Conservation (phyloP, 1,139 yeast genomes). For the Candida tropicalis region DNA sequence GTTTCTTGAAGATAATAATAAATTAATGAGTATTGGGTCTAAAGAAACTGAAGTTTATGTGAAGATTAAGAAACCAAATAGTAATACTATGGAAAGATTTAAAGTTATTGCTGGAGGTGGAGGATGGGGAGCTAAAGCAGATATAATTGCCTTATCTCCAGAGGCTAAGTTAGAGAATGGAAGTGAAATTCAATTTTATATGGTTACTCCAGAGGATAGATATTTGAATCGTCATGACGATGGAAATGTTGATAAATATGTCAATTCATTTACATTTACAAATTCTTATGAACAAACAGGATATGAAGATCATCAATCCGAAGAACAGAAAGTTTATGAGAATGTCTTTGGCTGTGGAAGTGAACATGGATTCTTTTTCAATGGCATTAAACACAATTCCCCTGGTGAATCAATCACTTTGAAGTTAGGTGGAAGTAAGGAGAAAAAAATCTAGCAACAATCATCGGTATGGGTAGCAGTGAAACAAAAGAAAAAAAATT, state of each 20-base stretch:
- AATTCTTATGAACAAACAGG: slow-evolving; percentile 35
- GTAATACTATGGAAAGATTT: slow-evolving; percentile 26
- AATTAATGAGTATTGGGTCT: slow-evolving; percentile 45
- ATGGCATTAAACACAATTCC: slow-evolving; percentile 43
- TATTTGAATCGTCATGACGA: slow-evolving; percentile 11
- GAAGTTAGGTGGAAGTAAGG: slow-evolving; percentile 6
- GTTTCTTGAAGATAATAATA: slow-evolving; percentile 45
- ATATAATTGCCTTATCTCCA: slow-evolving; percentile 60
- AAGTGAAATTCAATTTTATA: slow-evolving; percentile 48
- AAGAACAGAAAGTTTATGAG: slow-evolving; percentile 19
- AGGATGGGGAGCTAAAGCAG: slow-evolving; percentile 66
- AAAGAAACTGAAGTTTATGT: slow-evolving; percentile 53
- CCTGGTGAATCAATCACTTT: slow-evolving; percentile 38
- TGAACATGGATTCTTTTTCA: slow-evolving; percentile 45
- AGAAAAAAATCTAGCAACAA: background rate
- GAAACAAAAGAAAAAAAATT: no score
- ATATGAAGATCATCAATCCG: slow-evolving; percentile 19
- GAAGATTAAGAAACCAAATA: slow-evolving; percentile 26
- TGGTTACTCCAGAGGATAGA: slow-evolving; percentile 45
- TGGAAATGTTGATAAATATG: slow-evolving; percentile 9
- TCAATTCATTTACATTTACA: slow-evolving; percentile 25
- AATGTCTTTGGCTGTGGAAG: slow-evolving; percentile 48
- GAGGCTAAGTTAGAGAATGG: slow-evolving; percentile 50
- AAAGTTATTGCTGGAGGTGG: slow-evolving; percentile 69
- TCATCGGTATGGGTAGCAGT: background rate